These are phyloP conservation scores for Ophiostoma sp. DNA, from an alignment of 2,329 filamentous ascomycete species.

Conservation along the genomic window DNA sequence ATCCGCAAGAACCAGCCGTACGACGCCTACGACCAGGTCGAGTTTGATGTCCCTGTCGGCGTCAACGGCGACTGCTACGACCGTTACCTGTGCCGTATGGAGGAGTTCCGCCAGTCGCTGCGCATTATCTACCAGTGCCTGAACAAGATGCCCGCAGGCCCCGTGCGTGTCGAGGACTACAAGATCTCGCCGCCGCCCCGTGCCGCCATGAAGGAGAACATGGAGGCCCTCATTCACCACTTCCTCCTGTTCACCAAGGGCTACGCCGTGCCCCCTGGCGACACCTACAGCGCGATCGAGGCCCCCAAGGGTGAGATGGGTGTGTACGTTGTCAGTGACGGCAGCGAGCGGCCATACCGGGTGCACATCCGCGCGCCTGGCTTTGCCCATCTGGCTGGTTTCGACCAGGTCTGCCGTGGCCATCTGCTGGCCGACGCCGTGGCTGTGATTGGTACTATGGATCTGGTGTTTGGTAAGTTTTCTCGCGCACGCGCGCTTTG, in stretches of 20 bases:
- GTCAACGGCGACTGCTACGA: conserved; percentile 99
- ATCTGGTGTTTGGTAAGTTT: conserved; percentile 68
- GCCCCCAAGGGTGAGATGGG: conserved; percentile 99
- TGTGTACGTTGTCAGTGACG: conserved; percentile 92
- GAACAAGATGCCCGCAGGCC: conserved; percentile 96
- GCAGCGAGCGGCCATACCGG: conserved; percentile 90
- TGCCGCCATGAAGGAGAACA: conserved; percentile 99
- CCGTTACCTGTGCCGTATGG: conserved; percentile 97
- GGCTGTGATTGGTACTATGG: conserved; percentile 87
- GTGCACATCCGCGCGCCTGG: conserved; percentile 96
- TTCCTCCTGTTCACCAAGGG: conserved; percentile 99
- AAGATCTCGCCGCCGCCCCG: conserved; percentile 96
- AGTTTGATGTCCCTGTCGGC: conserved; percentile 96
- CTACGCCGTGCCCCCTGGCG: conserved; percentile 91
- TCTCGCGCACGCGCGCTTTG: too few species aligned
- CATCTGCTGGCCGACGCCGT: conserved; percentile 95
- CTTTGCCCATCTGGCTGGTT: conserved; percentile 89
- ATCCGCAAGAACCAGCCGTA: conserved; percentile 95
- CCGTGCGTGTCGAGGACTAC: conserved; percentile 95
- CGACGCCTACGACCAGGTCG: conserved; percentile 94
- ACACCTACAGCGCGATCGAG: conserved; percentile 97
- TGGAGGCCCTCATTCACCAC: conserved; percentile 99
- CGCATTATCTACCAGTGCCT: conserved; percentile 98
- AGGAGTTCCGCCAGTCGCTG: conserved; percentile 97
- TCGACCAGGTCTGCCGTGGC: conserved; percentile 87